phyloP scores from a whole-genome alignment of 306 rosid species.

The Fragaria nilgerrensis region DNA sequence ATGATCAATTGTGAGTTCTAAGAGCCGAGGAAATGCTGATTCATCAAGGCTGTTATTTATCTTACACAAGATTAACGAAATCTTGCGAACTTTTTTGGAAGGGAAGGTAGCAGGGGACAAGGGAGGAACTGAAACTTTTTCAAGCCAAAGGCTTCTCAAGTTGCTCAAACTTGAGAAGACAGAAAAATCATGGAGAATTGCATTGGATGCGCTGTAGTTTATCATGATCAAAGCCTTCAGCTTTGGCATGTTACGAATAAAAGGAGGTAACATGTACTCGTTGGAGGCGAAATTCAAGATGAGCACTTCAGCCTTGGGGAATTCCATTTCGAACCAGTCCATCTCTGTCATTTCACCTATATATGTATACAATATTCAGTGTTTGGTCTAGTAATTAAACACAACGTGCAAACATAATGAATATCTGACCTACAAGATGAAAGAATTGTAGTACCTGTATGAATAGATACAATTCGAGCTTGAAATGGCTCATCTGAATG shows the following conservation, averaged over 20 bases:
- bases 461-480: slow-evolving; percentile 77
- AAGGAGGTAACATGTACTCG: slow-evolving; percentile 67
- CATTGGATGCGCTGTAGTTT: slow-evolving; percentile 53
- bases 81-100: slow-evolving; percentile 44
- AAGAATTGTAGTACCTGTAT: slow-evolving; percentile 54
- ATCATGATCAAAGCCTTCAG: slow-evolving; percentile 63
- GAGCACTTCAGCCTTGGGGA: slow-evolving; percentile 82
- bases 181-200: slow-evolving; percentile 49
- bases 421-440: not conserved
- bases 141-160: slow-evolving; percentile 85
- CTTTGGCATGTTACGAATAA: slow-evolving; percentile 75
- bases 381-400: slow-evolving; percentile 6
- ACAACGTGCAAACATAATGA: not conserved
- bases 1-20: slow-evolving; percentile 72
- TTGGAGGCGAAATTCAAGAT: slow-evolving; percentile 67
- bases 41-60: slow-evolving; percentile 44
- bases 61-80: slow-evolving; percentile 68
- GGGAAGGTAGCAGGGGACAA: slow-evolving; percentile 31
- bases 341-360: slow-evolving; percentile 74
- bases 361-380: not conserved
- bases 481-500: slow-evolving; percentile 49
- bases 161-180: slow-evolving; percentile 42
- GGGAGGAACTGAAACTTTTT: slow-evolving; percentile 60
- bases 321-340: slow-evolving; percentile 69
- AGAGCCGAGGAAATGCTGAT: slow-evolving; percentile 53